Evolutionary conservation across 106 monocot genomes (phyloP).

Genomic region (Apostasia shenzhenica): DNA sequence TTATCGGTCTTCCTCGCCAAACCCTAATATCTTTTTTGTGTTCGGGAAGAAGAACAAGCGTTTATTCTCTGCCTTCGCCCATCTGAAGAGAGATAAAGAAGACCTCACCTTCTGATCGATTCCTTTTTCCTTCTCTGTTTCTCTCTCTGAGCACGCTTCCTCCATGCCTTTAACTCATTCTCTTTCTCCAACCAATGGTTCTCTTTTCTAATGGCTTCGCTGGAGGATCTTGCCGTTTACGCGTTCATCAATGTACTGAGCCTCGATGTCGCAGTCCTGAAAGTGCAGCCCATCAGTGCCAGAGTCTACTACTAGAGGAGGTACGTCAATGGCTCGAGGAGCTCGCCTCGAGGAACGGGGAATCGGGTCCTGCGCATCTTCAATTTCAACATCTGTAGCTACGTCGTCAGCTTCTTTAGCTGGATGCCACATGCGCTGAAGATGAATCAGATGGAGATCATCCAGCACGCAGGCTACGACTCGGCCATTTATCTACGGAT

Average conservation of each 20-base stretch:
- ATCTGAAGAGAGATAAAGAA: too few relatives aligned
- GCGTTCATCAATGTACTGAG: constrained; percentile 71
- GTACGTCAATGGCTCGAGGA: constrained; percentile 45
- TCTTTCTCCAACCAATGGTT: too few relatives aligned
- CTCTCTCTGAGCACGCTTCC: too few relatives aligned
- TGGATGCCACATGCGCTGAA: constrained; percentile 16
- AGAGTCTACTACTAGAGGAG: constrained; percentile 78
- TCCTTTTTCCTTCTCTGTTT: too few relatives aligned
- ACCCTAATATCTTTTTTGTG: too few relatives aligned
- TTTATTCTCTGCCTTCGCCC: too few relatives aligned
- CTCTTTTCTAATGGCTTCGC: constrained; percentile 39
- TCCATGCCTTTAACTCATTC: too few relatives aligned
- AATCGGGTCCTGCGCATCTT: constrained; percentile 3
- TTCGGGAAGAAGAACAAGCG: too few relatives aligned
- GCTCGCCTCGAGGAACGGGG: constrained; percentile 14
- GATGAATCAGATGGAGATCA: constrained; percentile 11
- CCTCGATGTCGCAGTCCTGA: constrained; percentile 60
- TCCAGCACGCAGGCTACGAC: constrained; percentile 15
- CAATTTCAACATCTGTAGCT: constrained; percentile 9
- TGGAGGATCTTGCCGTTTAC: constrained; percentile 70
- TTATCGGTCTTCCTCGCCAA: too few relatives aligned
- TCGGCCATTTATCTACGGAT: constrained; percentile 13
- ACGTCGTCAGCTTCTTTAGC: constrained; percentile 14
- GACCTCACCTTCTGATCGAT: too few relatives aligned
- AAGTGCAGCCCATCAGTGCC: constrained; percentile 74